Base-by-base conservation (phyloP, 1,284 basidiomycete species). In the Vanrija humicola region DNA sequence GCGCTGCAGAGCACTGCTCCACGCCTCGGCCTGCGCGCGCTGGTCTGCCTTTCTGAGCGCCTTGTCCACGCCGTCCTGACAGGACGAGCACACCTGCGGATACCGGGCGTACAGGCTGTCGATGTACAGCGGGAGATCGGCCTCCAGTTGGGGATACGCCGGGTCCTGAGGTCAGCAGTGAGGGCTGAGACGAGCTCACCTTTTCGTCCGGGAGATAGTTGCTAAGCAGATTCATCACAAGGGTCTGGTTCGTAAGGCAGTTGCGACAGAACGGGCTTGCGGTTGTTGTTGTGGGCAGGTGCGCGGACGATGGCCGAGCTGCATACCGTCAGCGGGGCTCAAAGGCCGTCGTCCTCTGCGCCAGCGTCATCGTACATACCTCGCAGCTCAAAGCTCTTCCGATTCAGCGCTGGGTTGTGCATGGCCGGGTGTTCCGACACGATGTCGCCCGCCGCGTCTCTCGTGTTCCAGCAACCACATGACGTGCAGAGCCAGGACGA, bases 221-320 rank as follows among this genome's bases (percentile, higher is more conserved):
- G 5, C 90, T 88, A 26, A 95, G 77, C 51, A 96, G 81, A 70
- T 92, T 89, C 59, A 90, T 80, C 50, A 91, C 80, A 28, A 96
- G 81, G 74, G 84, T 86, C 69, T 95, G 89, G 74, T 95, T 95
- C n/a, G 89, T 89, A 60, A 87, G 83, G 71, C 92, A 95, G 12
- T 83, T 83, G 62, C 86, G 85, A 72, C 92, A 96, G 79, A 94
- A 93, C 5, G 84, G 81, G 3, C 70, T 68, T 10, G 64, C 48
- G 25, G 59, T 48, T 1, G 54, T 46, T 1, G 54, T 46, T 12
- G 67, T 60, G 5, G 67, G 69, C 28, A 69, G 59, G 45, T 64
- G 67, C 1, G 64, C 65, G 5, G 61, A 63, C 3, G 68, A 67
- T 10, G 64, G 63, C 10, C 39, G 61, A 26, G 63, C 70, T 73